phyloP scores from a whole-genome alignment of 768 basidiomycete genomes.

The Macrolepiota fuliginosa region DNA sequence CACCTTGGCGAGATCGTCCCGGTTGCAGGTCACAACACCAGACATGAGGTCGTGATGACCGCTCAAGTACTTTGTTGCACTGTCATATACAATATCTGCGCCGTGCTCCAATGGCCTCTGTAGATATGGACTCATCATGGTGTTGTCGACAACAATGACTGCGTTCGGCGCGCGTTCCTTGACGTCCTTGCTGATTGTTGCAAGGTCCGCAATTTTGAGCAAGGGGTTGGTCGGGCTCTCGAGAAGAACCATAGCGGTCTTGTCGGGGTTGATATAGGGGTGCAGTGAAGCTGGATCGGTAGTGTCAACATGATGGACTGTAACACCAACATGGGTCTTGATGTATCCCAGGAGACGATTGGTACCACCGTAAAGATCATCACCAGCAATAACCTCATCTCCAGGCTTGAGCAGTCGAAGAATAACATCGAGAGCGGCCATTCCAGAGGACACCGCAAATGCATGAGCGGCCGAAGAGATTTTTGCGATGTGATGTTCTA shows the following conservation, averaged over 20 bases:
- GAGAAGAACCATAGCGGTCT: conserved; percentile 92
- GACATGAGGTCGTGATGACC: conserved; percentile 99
- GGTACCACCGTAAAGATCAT: conserved; percentile 97
- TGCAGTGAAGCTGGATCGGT: conserved; percentile 67
- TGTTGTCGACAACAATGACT: conserved; percentile 90
- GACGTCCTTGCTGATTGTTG: conserved; percentile 77
- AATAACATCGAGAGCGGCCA: conserved; percentile 97
- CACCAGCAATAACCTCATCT: conserved; percentile 94
- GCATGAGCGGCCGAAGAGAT: conserved; percentile 91
- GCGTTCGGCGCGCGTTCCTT: conserved; percentile 82
- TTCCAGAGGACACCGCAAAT: conserved; percentile 92
- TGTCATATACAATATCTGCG: conserved; percentile 97
- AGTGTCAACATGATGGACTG: conserved; percentile 92
- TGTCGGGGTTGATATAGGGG: conserved; percentile 62
- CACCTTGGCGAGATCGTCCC: conserved; percentile 71
- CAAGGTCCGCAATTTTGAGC: conserved; percentile 91
- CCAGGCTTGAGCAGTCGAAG: conserved; percentile 92
- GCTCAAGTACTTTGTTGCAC: conserved; percentile 95
- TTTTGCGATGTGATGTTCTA: conserved; percentile 97
- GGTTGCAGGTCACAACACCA: conserved; percentile 88
- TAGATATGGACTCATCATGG: conserved; percentile 99
- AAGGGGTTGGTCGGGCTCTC: conserved; percentile 98
- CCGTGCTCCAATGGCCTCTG: conserved; percentile 95
- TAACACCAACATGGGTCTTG: conserved; percentile 81
- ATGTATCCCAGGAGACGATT: conserved; percentile 93